These are phyloP conservation scores for Hanseniaspora uvarum DNA, from an alignment of 1,139 yeast species.

Conservation along the genomic window DNA sequence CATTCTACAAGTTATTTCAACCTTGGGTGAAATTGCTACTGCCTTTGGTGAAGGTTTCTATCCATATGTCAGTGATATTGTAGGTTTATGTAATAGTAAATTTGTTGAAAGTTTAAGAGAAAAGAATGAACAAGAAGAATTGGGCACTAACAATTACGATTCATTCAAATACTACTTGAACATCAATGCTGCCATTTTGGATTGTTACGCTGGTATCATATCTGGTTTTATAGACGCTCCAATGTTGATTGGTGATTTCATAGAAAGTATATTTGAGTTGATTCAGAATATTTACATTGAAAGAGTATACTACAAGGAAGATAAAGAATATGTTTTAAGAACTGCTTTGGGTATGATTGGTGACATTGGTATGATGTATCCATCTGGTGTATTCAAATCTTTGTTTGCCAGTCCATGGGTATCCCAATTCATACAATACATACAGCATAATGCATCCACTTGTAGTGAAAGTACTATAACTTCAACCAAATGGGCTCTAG, in stretches of 20 bases:
- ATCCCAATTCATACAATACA: constrained; percentile 60
- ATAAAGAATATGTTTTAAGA: constrained; percentile 47
- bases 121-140: constrained; percentile 40
- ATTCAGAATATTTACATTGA: constrained; percentile 52
- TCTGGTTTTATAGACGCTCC: constrained; percentile 72
- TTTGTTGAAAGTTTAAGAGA: constrained; percentile 29
- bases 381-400: constrained; percentile 59
- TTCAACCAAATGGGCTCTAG: constrained; percentile 95
- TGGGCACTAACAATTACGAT: constrained; percentile 47
- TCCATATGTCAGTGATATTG: constrained; percentile 68
- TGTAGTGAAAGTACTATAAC: constrained; percentile 63
- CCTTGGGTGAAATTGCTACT: constrained; percentile 92
- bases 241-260: constrained; percentile 52
- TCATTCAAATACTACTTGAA: constrained; percentile 63
- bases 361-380: constrained; percentile 80
- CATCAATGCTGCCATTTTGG: constrained; percentile 77
- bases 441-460: constrained; percentile 27
- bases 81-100: constrained; percentile 39
- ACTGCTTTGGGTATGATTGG: constrained; percentile 84
- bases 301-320: constrained; percentile 48
- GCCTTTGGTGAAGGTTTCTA: constrained; percentile 68
- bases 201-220: constrained; percentile 89
- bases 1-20: constrained; percentile 81
- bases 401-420: constrained; percentile 69
- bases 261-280: constrained; percentile 61